Conservation (phyloP, 148 eudicot genomes). For the Rhododendron ovatum region DNA sequence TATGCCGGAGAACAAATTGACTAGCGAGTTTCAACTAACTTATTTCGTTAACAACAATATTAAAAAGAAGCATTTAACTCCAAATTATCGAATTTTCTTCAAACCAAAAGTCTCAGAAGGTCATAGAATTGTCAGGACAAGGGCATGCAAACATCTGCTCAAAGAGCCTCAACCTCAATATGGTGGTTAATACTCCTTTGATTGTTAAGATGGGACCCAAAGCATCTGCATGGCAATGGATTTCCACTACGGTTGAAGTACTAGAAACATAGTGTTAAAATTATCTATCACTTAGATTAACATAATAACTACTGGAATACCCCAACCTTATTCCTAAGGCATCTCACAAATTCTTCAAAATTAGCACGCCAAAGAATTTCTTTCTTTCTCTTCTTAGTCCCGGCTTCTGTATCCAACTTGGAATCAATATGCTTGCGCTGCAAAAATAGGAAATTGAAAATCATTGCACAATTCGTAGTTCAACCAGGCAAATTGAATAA, state of each 20-base stretch:
- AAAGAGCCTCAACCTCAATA: neutral
- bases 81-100: neutral
- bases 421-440: constrained; percentile 41
- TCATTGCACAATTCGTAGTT: neutral
- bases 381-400: constrained; percentile 32
- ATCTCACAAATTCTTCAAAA: constrained; percentile 73
- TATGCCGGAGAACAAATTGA: neutral
- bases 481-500: constrained; percentile 1
- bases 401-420: constrained; percentile 34
- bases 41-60: neutral
- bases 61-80: neutral
- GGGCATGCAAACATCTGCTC: neutral
- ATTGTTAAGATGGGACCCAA: neutral
- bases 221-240: neutral
- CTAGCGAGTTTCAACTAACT: neutral
- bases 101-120: neutral
- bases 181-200: neutral
- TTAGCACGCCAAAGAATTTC: constrained; percentile 90
- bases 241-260: neutral
- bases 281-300: neutral
- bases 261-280: neutral
- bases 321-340: constrained; percentile 60
- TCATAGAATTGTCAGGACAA: neutral
- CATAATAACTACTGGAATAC: neutral
- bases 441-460: constrained; percentile 6